Evolutionary conservation across 2,329 filamentous ascomycete genomes (phyloP), one percentile per base, ranked within the genome.

Genomic region (Madurella mycetomatis): DNA sequence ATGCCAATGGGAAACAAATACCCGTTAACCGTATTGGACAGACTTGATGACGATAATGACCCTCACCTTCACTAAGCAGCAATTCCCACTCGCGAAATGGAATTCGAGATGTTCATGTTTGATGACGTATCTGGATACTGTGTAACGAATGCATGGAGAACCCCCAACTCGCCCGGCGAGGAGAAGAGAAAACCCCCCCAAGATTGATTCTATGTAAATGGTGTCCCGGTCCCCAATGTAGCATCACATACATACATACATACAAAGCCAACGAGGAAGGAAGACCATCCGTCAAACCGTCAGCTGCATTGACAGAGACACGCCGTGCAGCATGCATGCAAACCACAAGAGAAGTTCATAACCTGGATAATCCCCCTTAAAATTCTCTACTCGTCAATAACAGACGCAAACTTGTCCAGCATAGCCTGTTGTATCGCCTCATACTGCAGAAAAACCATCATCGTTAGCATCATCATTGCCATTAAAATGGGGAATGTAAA

Each of bases 381-480:
- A 19, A 41, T 41, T 9, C 11, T 40, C 9, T 91, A 99, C 82
- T 97, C 92, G 73, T 99, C 94, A 70, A 90, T 84, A 57, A 99
- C 92, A 40, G 91, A 86, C 47, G 94, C 94, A 76, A 99, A 99
- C 78, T 96, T 96, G 77, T 99, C 94, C 65, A 88, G 86, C 91
- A 99, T 92, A 66, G 84, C 80, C 76, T 95, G 90, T 65, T 94
- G 81, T 65, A 97, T 84, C 65, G 85, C 85, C 80, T 97, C 94
- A 73, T 97, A 99, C 89, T 94, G 66, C 49, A 49, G 13, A 17
- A 52, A 48, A 52, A 48, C 11, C n/a, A 53, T 5, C 9, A 13
- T 43, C 45, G 70, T 82, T 69, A 82, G 75, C 61, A 64, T 4
- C 25, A 7, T 25, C 7, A 25, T 25, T 7, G 7, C 25, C 25